Evolutionary conservation across 305 asterid genomes (phyloP).

Genomic region (Withania somnifera): DNA sequence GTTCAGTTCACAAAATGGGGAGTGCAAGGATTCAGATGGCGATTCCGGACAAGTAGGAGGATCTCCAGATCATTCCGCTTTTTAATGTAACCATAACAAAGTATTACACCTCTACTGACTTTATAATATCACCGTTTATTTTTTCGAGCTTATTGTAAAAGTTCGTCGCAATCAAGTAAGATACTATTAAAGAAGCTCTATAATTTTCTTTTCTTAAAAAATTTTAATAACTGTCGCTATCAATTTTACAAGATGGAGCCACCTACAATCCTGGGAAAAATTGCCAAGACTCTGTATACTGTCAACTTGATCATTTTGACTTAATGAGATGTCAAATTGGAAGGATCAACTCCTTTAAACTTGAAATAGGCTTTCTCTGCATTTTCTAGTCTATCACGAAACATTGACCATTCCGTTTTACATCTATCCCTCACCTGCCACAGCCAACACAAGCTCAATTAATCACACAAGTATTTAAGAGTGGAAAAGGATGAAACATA

Average conservation of each 20-base stretch:
- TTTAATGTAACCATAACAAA: too few species aligned
- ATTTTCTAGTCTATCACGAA: constrained; percentile 30
- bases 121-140: too few species aligned
- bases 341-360: constrained; percentile 29
- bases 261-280: not conserved
- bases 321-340: constrained; percentile 14
- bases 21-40: too few species aligned
- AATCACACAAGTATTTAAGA: not conserved
- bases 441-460: not conserved
- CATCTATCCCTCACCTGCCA: constrained; percentile 64
- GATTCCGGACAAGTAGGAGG: too few species aligned
- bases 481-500: not conserved
- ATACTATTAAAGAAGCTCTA: not conserved
- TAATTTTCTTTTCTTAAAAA: not conserved
- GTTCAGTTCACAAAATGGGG: too few species aligned
- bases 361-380: constrained; percentile 49
- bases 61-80: too few species aligned
- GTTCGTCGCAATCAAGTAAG: not conserved
- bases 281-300: not conserved
- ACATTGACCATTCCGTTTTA: constrained; percentile 59
- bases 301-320: too few species aligned
- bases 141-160: not conserved
- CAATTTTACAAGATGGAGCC: too few species aligned
- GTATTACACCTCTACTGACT: too few species aligned
- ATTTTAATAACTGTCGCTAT: not conserved